Evolutionary conservation across 345 rosid genomes (phyloP), one percentile per base, ranked within the genome.

Genomic region (Eutrema heterophyllum): DNA sequence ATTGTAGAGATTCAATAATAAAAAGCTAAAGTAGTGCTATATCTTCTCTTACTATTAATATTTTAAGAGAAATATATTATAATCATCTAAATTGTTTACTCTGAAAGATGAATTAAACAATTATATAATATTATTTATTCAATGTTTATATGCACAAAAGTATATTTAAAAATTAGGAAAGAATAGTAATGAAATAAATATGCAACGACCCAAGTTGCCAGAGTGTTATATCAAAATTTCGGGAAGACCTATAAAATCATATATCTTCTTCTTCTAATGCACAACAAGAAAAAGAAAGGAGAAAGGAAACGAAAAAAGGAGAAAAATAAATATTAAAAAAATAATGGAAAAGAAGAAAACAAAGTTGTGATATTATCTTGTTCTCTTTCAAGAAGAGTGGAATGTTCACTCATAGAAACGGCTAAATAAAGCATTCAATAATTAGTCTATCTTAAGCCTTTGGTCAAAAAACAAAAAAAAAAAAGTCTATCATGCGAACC

Each of bases 301-400:
- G 46, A 14, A 51, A 14, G 39, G 6, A 4, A 36, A 59, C 11
- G 24, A 38, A 32, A n/a, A 3, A 56, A 27, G 12, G 29, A 15
- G 14, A 9, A 30, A 39, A 7, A n/a, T 9, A 26, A 14, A 60
- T 46, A 39, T 21, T 6, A n/a, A 40, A 52, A 35, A 61, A 33
- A 33, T 48, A 54, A 66, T 56, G 48, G 56, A 65, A 73, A 21
- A 57, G 59, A 46, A 38, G 10, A 36, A 64, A 66, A 64, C 60
- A 46, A 77, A 77, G 62, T 24, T 64, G 57, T 33, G 77, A 66
- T 65, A 72, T 40, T 71, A 64, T 71, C 73, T 10, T 49, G 58
- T 71, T 77, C 10, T 77, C 49, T 76, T 62, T 77, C 63, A 45
- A 68, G 64, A 70, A 55, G 56, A 65, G 72, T 71, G 81, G 73